phyloP scores from a whole-genome alignment of 2,329 filamentous ascomycete species.

The Aspergillus tanneri region DNA sequence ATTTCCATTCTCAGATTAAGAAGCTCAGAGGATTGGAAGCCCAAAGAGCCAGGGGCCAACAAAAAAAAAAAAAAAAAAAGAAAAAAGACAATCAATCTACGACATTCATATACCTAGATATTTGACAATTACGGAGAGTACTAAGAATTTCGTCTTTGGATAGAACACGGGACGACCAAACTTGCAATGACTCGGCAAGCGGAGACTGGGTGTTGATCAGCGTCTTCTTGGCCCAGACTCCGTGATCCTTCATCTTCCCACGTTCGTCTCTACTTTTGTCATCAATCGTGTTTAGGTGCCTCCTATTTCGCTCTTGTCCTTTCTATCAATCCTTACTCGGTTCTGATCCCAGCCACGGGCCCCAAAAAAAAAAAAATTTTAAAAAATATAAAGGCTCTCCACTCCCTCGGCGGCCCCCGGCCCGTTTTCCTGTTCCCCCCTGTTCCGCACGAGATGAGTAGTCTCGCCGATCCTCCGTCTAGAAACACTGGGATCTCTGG shows the following conservation, averaged over 20 bases:
- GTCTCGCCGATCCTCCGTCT: slow-evolving; percentile 42
- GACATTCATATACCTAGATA: too few relatives aligned
- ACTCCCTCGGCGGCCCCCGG: slow-evolving; percentile 14
- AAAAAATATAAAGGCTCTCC: slow-evolving; percentile 1
- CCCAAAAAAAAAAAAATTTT: neutral
- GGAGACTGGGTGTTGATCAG: slow-evolving; percentile 32
- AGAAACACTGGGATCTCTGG: slow-evolving; percentile 48
- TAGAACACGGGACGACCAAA: slow-evolving; percentile 13
- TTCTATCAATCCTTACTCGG: slow-evolving; percentile 7
- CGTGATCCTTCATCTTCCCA: slow-evolving; percentile 24
- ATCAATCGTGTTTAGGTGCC: slow-evolving; percentile 18
- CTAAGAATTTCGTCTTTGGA: slow-evolving; percentile 13
- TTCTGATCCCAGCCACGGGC: neutral
- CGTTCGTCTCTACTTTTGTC: slow-evolving; percentile 29
- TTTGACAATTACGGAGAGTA: too few relatives aligned
- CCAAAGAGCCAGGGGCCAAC: neutral
- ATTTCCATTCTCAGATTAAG: slow-evolving; percentile 2
- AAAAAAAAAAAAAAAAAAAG: neutral
- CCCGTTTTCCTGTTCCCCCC: slow-evolving; percentile 16
- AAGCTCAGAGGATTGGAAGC: neutral
- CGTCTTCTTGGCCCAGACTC: slow-evolving; percentile 26
- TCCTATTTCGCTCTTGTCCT: slow-evolving; percentile 12
- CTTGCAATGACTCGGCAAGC: slow-evolving; percentile 32
- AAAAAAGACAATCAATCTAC: slow-evolving; percentile 3
- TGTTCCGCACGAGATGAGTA: slow-evolving; percentile 38